A percentile compares a stretch with the other conserved stretches of the same genome.
Conservation (phyloP, 257 asterid genomes). For the Ophiorrhiza pumila region DNA sequence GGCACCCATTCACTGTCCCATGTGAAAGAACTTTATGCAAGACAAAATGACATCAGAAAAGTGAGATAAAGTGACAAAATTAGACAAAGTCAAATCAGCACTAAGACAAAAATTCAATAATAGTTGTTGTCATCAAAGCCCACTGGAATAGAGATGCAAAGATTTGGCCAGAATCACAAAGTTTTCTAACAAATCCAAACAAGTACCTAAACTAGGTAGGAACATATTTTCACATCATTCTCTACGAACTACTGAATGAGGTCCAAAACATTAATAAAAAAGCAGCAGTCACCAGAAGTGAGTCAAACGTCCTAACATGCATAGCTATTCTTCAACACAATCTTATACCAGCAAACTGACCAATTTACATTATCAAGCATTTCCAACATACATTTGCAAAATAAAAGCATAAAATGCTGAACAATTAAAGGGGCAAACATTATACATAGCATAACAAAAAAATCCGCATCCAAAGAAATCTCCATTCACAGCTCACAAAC, state of each 20-base stretch:
- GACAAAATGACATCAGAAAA: too few relatives aligned
- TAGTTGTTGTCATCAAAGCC: background rate
- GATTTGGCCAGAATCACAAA: background rate
- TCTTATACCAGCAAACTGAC: background rate
- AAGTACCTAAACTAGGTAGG: background rate
- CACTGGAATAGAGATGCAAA: background rate
- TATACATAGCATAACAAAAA: background rate
- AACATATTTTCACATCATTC: background rate
- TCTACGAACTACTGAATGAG: too few relatives aligned
- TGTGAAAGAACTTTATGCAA: background rate
- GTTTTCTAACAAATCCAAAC: constrained; percentile 1
- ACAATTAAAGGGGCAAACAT: background rate
- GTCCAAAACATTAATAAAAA: background rate
- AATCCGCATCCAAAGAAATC: background rate
- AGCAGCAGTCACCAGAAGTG: background rate
- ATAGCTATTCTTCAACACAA: background rate
- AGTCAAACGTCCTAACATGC: background rate
- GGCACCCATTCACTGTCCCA: background rate
- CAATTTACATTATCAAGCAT: background rate
- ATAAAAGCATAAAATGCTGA: background rate
- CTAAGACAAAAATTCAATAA: background rate
- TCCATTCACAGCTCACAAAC: background rate
- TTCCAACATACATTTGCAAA: background rate
- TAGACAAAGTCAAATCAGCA: background rate
- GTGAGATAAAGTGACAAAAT: background rate